Conservation (phyloP, 441 rosid species). For the Gossypium schwendimanii region DNA sequence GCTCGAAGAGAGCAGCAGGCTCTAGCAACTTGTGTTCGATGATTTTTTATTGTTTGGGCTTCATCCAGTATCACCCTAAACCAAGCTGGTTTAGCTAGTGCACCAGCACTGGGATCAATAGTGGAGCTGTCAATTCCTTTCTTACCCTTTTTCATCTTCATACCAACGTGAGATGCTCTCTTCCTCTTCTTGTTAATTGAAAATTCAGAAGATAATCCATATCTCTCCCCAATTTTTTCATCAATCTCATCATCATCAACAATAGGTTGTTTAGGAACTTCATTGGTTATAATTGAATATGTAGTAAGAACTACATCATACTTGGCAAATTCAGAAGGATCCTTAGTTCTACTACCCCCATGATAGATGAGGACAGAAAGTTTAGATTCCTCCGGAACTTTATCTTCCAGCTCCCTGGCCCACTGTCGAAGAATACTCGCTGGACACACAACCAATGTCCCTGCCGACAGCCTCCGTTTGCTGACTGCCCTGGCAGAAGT, state of each 20-base stretch:
- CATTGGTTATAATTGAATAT: conserved; percentile 74
- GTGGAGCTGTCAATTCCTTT: conserved; percentile 45
- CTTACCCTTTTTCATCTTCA: conserved; percentile 61
- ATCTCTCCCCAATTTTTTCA: conserved; percentile 47
- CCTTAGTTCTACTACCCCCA: conserved; percentile 84
- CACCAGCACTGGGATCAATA: conserved; percentile 50
- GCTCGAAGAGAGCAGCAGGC: conserved; percentile 93
- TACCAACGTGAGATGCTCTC: conserved; percentile 31
- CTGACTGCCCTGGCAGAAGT: conserved; percentile 37
- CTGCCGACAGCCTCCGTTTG: conserved; percentile 65
- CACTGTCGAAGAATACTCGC: conserved; percentile 93
- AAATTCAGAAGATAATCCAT: conserved; percentile 53
- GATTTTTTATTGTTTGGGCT: conserved; percentile 96
- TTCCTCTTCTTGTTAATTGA: conserved; percentile 50
- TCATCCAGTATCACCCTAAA: conserved; percentile 85
- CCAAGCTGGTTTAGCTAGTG: conserved; percentile 81
- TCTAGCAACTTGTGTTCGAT: conserved; percentile 88
- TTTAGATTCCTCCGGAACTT: conserved; percentile 64
- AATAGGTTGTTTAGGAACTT: conserved; percentile 74
- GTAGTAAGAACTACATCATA: conserved; percentile 91
- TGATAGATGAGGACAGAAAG: conserved; percentile 70
- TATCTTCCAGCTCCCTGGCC: conserved; percentile 85
- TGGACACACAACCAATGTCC: conserved; percentile 94
- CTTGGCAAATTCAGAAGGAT: conserved; percentile 69
- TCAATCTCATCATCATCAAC: conserved; percentile 71